Evolutionary conservation across 345 rosid species (phyloP), one percentile per base, ranked within the genome.

Genomic region (Punica granatum): DNA sequence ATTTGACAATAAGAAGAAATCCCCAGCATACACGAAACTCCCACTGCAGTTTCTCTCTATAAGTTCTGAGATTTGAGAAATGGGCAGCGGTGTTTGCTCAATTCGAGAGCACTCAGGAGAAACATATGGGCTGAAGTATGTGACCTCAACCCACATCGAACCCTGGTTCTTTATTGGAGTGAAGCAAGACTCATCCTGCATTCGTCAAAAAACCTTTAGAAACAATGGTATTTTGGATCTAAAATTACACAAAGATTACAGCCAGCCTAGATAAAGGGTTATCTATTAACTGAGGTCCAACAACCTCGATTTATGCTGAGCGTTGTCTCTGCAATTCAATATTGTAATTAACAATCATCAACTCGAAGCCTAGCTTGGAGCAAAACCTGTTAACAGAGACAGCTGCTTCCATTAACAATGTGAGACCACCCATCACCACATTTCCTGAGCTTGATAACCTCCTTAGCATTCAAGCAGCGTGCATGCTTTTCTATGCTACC

Each of bases 11-110:
- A 86, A 76, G 41, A 83, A 73, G 65, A 78, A 59, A 72, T 89
- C 92, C 69, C 99, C 99, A 8, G 91, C 86, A 69, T 85, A 91
- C 41, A 94, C 87, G 80, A 91, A 94, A 60, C 82, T 82, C 67
- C 92, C 90, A 58, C 82, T 74, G 73, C 97, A 94, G n/a, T 72
- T 68, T 36, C 68, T 71, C 56, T 76, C 71, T 4, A 15, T 51
- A 30, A 41, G 34, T 63, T 64, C 70, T 53, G 76, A 72, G 31
- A 53, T 64, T 67, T 73, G 76, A 58, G 73, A 63, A 71, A 72
- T 76, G 18, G 66, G 32, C 73, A 43, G 32, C 34, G 73, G 66
- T 73, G 64, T 63, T 74, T 46, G 61, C 42, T 37, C 72, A 70
- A 33, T 59, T 59, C 65, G 70, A 73, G 78, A 70, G 77, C 97